Evolutionary conservation across 805 yeast species (phyloP), one percentile per base, ranked within the genome.

Genomic region (Metschnikowia amazonensis): DNA sequence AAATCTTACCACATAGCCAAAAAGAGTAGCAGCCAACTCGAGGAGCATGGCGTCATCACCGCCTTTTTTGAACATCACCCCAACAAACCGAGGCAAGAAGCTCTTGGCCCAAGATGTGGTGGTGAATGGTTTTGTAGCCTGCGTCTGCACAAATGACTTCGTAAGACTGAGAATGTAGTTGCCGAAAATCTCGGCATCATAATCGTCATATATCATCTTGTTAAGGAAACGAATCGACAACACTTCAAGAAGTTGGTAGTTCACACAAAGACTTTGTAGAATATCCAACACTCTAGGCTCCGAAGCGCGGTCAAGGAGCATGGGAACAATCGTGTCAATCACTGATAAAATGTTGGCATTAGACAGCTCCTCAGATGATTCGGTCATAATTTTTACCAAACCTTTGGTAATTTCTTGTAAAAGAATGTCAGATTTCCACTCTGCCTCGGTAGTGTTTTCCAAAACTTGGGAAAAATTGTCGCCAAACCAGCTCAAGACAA

Each of bases 401-500:
- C 89, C 82, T 8, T 67, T 73, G 20, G 84, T 59, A 11, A 82
- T 72, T 11, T 80, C 81, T 14, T 65, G 66, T 32, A 77, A 71
- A 1, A 86, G 74, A 20, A 77, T 69, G 32, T 77, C 77, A 34
- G 78, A 75, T 21, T 60, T 59, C 60, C 65, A 59, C 6, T 49
- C 49, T 2, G 36, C 14, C 28, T 46, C 47, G 3, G 46, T 37
- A 8, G 47, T 41, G 50, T 74, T 81, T 3, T 64, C 64, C n/a
- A 82, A 60, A 14, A 55, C 45, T 4, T 43, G 46, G 5, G 52
- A 41, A 6, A 86, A 67, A 11, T 81, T 75, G 34, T 83, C 89
- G 3, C 79, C 80, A 30, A 88, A 66, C 54, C 82, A 80, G 52
- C 80, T 86, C 28, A 84, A 77, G 5, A 86, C 68, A 43, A 86